Conservation (phyloP, 106 monocot species). For the Dendrobium chrysotoxum region DNA sequence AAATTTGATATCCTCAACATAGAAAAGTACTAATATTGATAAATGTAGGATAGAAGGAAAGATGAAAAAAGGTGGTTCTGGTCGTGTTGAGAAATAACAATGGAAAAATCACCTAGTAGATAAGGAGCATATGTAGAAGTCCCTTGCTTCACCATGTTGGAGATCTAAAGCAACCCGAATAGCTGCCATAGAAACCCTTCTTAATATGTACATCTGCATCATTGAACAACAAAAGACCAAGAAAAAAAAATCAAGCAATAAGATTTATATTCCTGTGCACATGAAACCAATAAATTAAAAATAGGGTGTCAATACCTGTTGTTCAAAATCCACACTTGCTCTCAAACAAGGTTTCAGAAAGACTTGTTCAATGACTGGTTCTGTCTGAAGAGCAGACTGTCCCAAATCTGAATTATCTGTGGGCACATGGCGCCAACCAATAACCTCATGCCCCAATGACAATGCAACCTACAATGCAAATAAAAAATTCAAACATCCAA, state of each 20-base stretch:
- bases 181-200: conserved; percentile 80
- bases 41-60: neutral
- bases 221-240: neutral
- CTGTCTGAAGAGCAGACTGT: conserved; percentile 81
- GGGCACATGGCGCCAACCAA: conserved; percentile 92
- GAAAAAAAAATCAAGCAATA: neutral
- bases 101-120: conserved; percentile 64
- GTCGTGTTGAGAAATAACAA: conserved; percentile 4
- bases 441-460: conserved; percentile 85
- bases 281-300: neutral
- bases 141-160: conserved; percentile 68
- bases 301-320: conserved; percentile 50
- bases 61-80: neutral
- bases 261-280: neutral
- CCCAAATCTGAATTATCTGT: conserved; percentile 87
- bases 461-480: conserved; percentile 63
- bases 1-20: neutral
- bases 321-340: conserved; percentile 78
- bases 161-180: conserved; percentile 82
- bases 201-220: conserved; percentile 84
- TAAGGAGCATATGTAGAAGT: conserved; percentile 93
- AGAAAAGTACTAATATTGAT: neutral
- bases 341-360: conserved; percentile 70
- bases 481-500: neutral
- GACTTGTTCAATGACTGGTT: conserved; percentile 91